phyloP scores from a whole-genome alignment of 768 basidiomycete species.

The Amanita exitialis region DNA sequence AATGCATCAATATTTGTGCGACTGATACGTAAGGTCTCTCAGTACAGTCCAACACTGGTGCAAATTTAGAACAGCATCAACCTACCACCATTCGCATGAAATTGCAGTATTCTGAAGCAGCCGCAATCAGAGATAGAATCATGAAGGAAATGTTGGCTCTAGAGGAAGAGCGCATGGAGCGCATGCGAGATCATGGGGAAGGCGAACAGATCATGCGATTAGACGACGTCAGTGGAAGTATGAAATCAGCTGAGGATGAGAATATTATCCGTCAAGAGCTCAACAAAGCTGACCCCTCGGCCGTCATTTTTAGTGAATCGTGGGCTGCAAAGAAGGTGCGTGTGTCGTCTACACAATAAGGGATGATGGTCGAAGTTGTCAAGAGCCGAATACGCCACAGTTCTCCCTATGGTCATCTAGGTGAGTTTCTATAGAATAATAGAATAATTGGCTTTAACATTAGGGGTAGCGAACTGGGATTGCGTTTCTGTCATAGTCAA shows the following conservation, averaged over 20 bases:
- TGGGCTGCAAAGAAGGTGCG: constrained; percentile 88
- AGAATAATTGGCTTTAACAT: background rate
- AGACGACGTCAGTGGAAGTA: constrained; percentile 35
- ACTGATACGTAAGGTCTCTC: constrained; percentile 12
- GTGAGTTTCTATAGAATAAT: constrained; percentile 25
- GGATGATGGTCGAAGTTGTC: background rate
- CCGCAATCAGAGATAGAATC: constrained; percentile 87
- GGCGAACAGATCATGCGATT: constrained; percentile 59
- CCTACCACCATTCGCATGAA: constrained; percentile 46
- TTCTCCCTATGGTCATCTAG: constrained; percentile 94
- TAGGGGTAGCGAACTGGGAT: constrained; percentile 58
- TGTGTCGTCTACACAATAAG: background rate
- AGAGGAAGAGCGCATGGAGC: constrained; percentile 93
- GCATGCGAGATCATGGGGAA: constrained; percentile 70
- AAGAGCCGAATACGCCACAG: constrained; percentile 84
- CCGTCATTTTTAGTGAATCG: constrained; percentile 90
- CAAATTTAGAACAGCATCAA: constrained; percentile 16
- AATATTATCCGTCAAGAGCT: constrained; percentile 87
- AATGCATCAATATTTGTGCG: constrained; percentile 47
- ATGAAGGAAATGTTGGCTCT: constrained; percentile 98
- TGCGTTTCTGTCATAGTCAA: constrained; percentile 98
- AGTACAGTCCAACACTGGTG: constrained; percentile 8
- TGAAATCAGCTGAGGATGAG: constrained; percentile 82
- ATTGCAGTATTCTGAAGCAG: constrained; percentile 74
- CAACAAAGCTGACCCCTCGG: constrained; percentile 92